A percentile compares a stretch with the other conserved stretches of the same genome.
phyloP scores from a whole-genome alignment of 2,329 filamentous ascomycete species.

The Colletotrichum karsti region DNA sequence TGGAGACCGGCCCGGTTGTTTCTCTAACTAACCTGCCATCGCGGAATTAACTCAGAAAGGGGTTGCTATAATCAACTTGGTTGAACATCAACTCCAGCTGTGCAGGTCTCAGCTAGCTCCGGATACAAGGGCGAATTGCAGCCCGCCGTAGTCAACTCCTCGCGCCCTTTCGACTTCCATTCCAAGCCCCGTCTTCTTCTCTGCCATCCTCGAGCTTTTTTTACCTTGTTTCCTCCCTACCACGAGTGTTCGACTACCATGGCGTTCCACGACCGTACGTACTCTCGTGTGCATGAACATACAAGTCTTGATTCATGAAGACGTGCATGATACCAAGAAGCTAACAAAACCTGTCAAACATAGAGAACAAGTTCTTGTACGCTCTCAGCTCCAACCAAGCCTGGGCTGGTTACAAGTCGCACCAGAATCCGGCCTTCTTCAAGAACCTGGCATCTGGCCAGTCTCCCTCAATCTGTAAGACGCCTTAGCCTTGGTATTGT shows the following conservation, averaged over 20 bases:
- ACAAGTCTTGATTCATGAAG: too few relatives aligned
- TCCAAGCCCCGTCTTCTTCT: neutral
- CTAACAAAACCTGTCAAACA: slow-evolving; percentile 1
- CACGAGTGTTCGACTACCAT: too few relatives aligned
- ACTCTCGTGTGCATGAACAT: neutral
- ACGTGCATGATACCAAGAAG: neutral
- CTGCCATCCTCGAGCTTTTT: too few relatives aligned
- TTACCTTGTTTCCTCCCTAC: too few relatives aligned
- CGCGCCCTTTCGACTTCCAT: neutral
- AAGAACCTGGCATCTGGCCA: slow-evolving; percentile 73
- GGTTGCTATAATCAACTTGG: neutral
- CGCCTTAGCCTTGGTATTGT: neutral
- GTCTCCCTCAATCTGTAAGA: slow-evolving; percentile 66
- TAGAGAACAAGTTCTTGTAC: slow-evolving; percentile 67
- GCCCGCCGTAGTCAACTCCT: neutral
- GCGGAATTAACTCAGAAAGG: neutral
- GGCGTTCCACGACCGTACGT: slow-evolving; percentile 27
- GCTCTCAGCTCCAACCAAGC: slow-evolving; percentile 74
- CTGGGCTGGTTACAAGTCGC: slow-evolving; percentile 72
- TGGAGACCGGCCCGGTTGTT: neutral
- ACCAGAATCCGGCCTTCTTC: slow-evolving; percentile 77
- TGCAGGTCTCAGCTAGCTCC: slow-evolving; percentile 19
- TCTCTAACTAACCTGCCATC: neutral
- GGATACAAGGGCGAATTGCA: neutral
- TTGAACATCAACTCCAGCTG: neutral